Evolutionary conservation across 257 asterid genomes (phyloP).

Genomic region (Salvia hispanica): DNA sequence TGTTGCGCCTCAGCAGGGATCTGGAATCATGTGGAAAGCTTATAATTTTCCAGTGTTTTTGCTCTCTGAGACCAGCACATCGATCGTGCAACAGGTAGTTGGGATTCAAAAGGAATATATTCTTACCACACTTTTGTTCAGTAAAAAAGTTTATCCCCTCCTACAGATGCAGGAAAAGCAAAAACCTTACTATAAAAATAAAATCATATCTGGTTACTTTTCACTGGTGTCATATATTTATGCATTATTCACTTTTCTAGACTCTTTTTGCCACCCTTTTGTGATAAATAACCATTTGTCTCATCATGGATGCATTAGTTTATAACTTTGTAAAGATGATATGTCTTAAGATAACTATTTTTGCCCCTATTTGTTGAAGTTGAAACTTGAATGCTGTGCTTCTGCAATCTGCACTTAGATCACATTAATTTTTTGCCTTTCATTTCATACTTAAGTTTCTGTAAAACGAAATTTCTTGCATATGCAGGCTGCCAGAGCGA

Average conservation of each 20-base stretch:
- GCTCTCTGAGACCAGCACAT: slow-evolving; percentile 72
- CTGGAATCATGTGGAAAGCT: slow-evolving; percentile 96
- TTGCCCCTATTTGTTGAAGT: slow-evolving; percentile 14
- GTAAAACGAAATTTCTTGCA: slow-evolving; percentile 14
- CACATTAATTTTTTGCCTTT: slow-evolving; percentile 23
- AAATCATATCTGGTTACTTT: neutral
- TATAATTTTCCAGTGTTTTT: slow-evolving; percentile 90
- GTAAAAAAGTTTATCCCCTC: neutral
- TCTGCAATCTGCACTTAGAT: slow-evolving; percentile 24
- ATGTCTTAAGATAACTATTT: slow-evolving; percentile 17
- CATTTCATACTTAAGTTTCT: slow-evolving; percentile 14
- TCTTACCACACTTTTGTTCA: slow-evolving; percentile 2
- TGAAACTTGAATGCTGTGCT: slow-evolving; percentile 23
- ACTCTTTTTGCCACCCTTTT: slow-evolving; percentile 14
- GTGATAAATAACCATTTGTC: slow-evolving; percentile 11
- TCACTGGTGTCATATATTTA: neutral
- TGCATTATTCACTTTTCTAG: slow-evolving; percentile 14
- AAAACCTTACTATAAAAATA: slow-evolving; percentile 2
- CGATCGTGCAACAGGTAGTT: slow-evolving; percentile 75
- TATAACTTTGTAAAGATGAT: slow-evolving; percentile 7
- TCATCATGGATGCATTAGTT: too few relatives aligned
- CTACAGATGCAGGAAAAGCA: neutral
- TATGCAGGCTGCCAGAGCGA: slow-evolving; percentile 62
- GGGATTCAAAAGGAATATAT: slow-evolving; percentile 17
- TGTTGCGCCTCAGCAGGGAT: slow-evolving; percentile 66